Base-by-base conservation (phyloP, 1,284 basidiomycete species). In the Cerioporus squamosus region DNA sequence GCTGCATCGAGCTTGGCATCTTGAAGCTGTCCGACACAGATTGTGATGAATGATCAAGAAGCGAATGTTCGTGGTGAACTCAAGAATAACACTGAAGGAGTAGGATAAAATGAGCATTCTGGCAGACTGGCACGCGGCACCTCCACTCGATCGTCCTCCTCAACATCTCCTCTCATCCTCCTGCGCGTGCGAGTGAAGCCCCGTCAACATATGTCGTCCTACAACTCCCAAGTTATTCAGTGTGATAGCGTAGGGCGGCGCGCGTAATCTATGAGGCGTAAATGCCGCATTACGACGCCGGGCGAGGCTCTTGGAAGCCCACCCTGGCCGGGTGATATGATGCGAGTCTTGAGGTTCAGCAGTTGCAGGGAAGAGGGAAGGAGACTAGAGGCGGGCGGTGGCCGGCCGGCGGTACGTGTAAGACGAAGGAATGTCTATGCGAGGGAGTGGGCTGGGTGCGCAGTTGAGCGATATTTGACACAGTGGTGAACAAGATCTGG, bases 391-490 rank as follows among this genome's bases (percentile, higher is more conserved):
- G 54, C 51, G 54, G 54, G 45, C 52, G 17, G 43, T 22, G 50
- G 57, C 48, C 42, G 49, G 59, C 51, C 42, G 44, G 51, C 33
- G 36, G 52, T 61, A 57, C 59, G 59, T 61, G 62, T 64, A 64
- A 61, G 62, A 64, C 62, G 59, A 64, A 64, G 36, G 62, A 61
- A 18, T 55, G 62, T 64, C 51, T 51, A 40, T 46, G 44, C 23
- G 49, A 64, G 59, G 39, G 59, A 59, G 51, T 52, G 62, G 51
- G 53, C 22, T 23, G 59, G 62, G 57, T 49, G 59, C 42, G 59
- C 54, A 24, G 42, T 42, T 33, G 51, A 31, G 53, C 53, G 55
- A 39, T 61, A 61, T 45, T 42, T 53, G 54, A 52, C 54, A 60
- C 55, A 61, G 45, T 44, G 52, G 12, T 44, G 22, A 43, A 45